phyloP scores from a whole-genome alignment of 2,329 filamentous ascomycete species.

The Xylariaceae sp. region DNA sequence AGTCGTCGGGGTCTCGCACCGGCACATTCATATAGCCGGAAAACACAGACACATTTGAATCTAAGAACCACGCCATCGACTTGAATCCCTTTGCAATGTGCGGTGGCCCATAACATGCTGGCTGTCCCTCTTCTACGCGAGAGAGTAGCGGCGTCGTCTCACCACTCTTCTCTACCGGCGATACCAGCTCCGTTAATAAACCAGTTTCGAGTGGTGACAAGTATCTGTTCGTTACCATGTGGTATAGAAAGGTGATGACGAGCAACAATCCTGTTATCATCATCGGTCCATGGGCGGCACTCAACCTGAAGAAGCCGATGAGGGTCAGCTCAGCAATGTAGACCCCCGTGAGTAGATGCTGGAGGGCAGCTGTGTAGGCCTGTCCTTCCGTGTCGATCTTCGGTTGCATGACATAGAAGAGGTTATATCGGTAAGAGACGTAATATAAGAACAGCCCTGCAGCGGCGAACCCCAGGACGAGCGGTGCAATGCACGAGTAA shows the following conservation, averaged over 20 bases:
- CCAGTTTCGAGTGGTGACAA: constrained; percentile 30
- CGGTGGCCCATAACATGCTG: constrained; percentile 18
- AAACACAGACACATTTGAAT: constrained; percentile 27
- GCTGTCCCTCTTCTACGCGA: constrained; percentile 26
- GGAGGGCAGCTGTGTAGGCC: constrained; percentile 63
- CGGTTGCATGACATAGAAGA: constrained; percentile 66
- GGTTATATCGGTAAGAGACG: constrained; percentile 68
- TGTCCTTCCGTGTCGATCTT: constrained; percentile 69
- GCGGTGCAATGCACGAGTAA: constrained; percentile 69
- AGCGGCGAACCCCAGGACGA: constrained; percentile 66
- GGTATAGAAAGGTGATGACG: constrained; percentile 57
- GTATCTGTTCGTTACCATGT: constrained; percentile 39
- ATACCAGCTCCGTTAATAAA: constrained; percentile 25
- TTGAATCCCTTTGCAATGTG: constrained; percentile 22
- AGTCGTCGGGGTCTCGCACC: constrained; percentile 21
- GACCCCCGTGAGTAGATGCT: constrained; percentile 66
- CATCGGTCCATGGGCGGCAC: constrained; percentile 51
- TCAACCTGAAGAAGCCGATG: constrained; percentile 64
- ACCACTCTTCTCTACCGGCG: constrained; percentile 16
- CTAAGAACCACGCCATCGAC: constrained; percentile 27
- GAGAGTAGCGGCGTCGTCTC: constrained; percentile 28
- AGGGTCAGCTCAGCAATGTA: constrained; percentile 65
- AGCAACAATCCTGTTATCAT: constrained; percentile 58
- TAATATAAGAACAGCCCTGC: constrained; percentile 67
- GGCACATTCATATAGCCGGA: constrained; percentile 27